Percentiles rank a stretch among this genome's conserved stretches.
Evolutionary conservation across 2,329 filamentous ascomycete species (phyloP).

Genomic region (Apiospora hydei): DNA sequence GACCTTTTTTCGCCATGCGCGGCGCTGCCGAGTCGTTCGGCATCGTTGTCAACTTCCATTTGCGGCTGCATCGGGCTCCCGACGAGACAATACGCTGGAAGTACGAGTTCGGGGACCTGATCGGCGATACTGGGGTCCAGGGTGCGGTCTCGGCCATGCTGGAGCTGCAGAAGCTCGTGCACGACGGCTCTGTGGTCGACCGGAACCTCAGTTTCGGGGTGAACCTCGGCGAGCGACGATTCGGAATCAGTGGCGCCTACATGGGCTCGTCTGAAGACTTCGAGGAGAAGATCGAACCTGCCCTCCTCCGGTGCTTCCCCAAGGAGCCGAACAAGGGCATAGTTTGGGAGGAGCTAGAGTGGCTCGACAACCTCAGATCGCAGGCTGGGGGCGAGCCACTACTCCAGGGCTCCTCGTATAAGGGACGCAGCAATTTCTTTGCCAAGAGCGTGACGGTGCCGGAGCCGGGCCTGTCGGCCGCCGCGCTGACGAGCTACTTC

Average conservation of each 20-base stretch:
- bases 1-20: conserved; percentile 57
- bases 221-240: conserved; percentile 33
- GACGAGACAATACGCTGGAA: conserved; percentile 39
- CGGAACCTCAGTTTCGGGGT: conserved; percentile 41
- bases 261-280: conserved; percentile 39
- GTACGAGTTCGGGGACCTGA: background rate
- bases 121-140: background rate
- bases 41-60: conserved; percentile 46
- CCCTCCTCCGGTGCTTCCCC: conserved; percentile 36
- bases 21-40: conserved; percentile 51
- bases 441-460: conserved; percentile 45
- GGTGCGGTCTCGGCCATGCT: conserved; percentile 34
- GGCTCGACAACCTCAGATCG: conserved; percentile 34
- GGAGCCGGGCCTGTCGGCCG: conserved; percentile 35
- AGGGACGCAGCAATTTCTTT: conserved; percentile 41
- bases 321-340: background rate
- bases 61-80: conserved; percentile 44
- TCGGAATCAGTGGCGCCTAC: conserved; percentile 43
- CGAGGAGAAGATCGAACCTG: conserved; percentile 35
- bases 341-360: conserved; percentile 31
- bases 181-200: conserved; percentile 40
- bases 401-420: conserved; percentile 25
- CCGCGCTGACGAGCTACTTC: conserved; percentile 38
- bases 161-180: conserved; percentile 43
- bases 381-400: conserved; percentile 33